Base-by-base conservation (phyloP, 345 rosid genomes). In the Gossypium sturtianum region DNA sequence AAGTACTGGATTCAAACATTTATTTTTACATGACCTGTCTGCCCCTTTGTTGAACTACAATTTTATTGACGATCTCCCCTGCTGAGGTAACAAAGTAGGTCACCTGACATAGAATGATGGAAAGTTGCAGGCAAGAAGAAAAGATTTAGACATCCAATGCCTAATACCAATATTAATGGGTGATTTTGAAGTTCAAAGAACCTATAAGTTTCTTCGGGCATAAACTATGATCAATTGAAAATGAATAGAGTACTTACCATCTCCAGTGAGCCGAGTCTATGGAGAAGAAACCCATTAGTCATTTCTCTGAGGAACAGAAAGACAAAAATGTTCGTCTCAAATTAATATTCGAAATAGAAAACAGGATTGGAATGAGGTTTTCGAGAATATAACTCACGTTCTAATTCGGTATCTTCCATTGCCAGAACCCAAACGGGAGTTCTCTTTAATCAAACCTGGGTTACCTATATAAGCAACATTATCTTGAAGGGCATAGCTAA, bases 201-300 rank as follows among this genome's bases (percentile, higher is more conserved):
- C 13, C 15, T 49, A 9, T n/a, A 66, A 64, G 29, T 15, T 13
- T n/a, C 43, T 56, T 22, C n/a, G 7, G 25, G 34, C 60, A 54
- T 45, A 12, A 51, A 56, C 10, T 20, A 57, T 20, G 27, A 54
- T 54, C 59, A 54, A 9, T n/a, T 19, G 20, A 54, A 41, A 70
- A 43, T 38, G 45, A 43, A 67, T 17, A 11, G 74, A 72, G 29
- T 75, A 80, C 95, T 72, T 82, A 88, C 98, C 79, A 93, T 85
- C 75, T 87, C 90, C 25, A 82, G 79, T 38, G 83, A 74, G 80
- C 79, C 74, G 72, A 93, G 87, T 86, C 89, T 84, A 69, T 90
- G 96, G 45, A 92, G 91, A 82, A 92, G 94, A 81, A 90, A 87
- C 52, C 97, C 91, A 81, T 86, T 83, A 20, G 57, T 85, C 77